Percentiles rank a stretch among this genome's conserved stretches.
Evolutionary conservation across 2,329 filamentous ascomycete species (phyloP).

Genomic region (Herpomyces periplanetae): DNA sequence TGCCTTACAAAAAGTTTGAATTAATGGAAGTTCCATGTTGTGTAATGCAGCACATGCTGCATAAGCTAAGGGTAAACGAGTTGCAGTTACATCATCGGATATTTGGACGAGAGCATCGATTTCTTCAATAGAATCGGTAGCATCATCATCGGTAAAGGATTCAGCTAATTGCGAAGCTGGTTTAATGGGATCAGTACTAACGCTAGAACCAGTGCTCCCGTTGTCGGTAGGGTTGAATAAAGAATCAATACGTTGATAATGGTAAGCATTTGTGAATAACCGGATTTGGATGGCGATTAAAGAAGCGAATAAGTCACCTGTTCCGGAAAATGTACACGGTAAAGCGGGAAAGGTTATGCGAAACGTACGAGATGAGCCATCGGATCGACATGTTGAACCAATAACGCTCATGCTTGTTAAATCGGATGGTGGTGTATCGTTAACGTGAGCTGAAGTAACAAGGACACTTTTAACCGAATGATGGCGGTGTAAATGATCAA

Average conservation of each 20-base stretch:
- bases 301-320: conserved; percentile 91
- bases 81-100: conserved; percentile 23
- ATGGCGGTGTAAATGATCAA: conserved; percentile 9
- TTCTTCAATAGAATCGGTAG: conserved; percentile 10
- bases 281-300: too few species aligned
- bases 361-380: conserved; percentile 37
- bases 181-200: too few species aligned
- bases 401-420: conserved; percentile 2
- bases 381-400: conserved; percentile 8
- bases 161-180: conserved; percentile 58
- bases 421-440: conserved; percentile 4
- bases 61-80: conserved; percentile 38
- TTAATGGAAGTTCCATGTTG: conserved; percentile 63
- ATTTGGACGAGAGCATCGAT: conserved; percentile 30
- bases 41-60: conserved; percentile 57
- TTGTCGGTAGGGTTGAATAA: too few species aligned
- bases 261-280: too few species aligned
- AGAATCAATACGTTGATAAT: too few species aligned
- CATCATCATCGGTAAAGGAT: conserved; percentile 17
- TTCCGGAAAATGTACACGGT: conserved; percentile 78
- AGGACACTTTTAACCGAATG: conserved; percentile 5
- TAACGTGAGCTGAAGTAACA: conserved; percentile 8
- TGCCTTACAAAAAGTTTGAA: too few species aligned
- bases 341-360: conserved; percentile 50
- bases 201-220: too few species aligned